Conservation (phyloP, 192 early-diverging fungal genomes). For the Gigaspora rosea region DNA sequence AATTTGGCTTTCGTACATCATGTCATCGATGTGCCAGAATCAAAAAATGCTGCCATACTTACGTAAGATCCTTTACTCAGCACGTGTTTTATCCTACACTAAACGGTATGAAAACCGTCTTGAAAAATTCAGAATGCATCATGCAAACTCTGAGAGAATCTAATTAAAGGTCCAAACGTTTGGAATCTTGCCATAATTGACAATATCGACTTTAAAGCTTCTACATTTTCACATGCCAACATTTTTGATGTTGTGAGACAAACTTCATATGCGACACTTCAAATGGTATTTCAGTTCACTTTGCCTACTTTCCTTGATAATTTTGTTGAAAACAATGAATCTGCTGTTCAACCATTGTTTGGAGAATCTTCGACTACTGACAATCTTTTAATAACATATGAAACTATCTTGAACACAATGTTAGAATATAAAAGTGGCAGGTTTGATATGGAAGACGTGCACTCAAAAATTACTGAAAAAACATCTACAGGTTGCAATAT, state of each 20-base stretch:
- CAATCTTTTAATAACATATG: conserved; percentile 11
- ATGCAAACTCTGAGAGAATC: neutral
- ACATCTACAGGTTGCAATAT: neutral
- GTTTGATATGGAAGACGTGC: neutral
- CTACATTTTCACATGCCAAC: conserved; percentile 2
- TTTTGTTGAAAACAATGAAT: neutral
- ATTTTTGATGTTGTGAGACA: conserved; percentile 2
- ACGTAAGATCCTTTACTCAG: neutral
- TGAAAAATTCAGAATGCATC: conserved; percentile 5
- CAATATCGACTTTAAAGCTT: conserved; percentile 16
- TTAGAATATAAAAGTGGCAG: neutral
- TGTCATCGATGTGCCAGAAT: conserved; percentile 16
- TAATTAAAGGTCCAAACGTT: conserved; percentile 7
- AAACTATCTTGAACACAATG: conserved; percentile 10
- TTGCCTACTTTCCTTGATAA: neutral
- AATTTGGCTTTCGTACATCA: neutral
- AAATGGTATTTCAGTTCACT: conserved; percentile 14
- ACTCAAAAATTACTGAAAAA: conserved; percentile 4
- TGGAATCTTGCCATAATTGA: conserved; percentile 5
- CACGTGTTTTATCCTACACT: conserved; percentile 11
- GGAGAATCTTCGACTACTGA: neutral
- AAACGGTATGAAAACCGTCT: neutral
- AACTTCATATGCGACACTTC: neutral
- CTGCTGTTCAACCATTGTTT: conserved; percentile 6
- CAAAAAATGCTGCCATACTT: conserved; percentile 4